Percentiles rank a stretch among this genome's conserved stretches.
Conservation (phyloP, 2,329 filamentous ascomycete genomes). For the Colletotrichum sp. region DNA sequence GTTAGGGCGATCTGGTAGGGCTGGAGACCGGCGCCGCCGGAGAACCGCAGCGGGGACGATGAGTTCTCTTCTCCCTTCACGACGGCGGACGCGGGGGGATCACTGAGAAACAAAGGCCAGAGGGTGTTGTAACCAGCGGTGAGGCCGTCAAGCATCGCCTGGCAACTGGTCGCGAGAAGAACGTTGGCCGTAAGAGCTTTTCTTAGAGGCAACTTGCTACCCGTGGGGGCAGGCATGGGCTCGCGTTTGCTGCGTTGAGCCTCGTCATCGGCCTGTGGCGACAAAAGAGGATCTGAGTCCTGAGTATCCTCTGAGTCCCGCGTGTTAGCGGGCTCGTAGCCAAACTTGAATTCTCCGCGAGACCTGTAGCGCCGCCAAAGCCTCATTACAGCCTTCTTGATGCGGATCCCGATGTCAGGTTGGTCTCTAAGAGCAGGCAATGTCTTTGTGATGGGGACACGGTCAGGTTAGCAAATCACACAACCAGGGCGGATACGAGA, state of each 20-base stretch:
- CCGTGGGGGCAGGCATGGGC: not conserved
- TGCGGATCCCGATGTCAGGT: not conserved
- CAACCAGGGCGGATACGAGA: not conserved
- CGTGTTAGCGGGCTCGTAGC: not conserved
- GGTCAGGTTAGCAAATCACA: not conserved
- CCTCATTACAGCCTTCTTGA: not conserved
- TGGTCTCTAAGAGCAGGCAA: not conserved
- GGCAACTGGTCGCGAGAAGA: not conserved
- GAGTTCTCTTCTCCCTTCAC: not conserved
- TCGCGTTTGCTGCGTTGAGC: not conserved
- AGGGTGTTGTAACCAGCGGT: not conserved
- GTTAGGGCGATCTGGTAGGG: not conserved
- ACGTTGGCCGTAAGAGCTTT: not conserved
- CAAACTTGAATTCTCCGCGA: not conserved
- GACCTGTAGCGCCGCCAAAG: not conserved
- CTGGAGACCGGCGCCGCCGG: not conserved
- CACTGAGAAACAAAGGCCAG: not conserved
- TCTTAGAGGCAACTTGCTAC: not conserved
- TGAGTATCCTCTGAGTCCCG: not conserved
- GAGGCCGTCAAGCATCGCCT: not conserved
- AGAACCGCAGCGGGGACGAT: not conserved
- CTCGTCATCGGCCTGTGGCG: not conserved
- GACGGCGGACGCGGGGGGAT: not conserved
- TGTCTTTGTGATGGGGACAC: not conserved
- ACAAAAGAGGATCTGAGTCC: not conserved